Percentiles rank a stretch among this genome's conserved stretches.
These are phyloP conservation scores for Talaromyces verruculosus DNA, from an alignment of 2,329 filamentous ascomycete species.

Conservation along the genomic window DNA sequence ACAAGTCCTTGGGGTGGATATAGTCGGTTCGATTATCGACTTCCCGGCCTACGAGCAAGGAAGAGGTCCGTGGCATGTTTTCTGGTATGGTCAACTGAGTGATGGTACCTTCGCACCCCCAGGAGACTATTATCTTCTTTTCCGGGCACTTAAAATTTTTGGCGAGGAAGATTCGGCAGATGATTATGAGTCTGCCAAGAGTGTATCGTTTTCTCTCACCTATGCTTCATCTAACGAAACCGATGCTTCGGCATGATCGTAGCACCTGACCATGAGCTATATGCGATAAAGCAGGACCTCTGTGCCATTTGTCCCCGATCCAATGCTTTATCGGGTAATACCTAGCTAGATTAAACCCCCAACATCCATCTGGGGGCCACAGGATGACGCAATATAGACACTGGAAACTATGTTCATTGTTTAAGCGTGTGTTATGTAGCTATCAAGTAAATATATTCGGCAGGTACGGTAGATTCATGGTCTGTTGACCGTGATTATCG, in stretches of 20 bases:
- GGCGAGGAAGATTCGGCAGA: slow-evolving; percentile 27
- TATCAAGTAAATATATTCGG: too few species aligned
- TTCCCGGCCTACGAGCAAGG: slow-evolving; percentile 4
- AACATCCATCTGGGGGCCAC: too few species aligned
- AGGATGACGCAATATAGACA: too few species aligned
- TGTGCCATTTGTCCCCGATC: too few species aligned
- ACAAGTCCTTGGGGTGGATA: slow-evolving; percentile 13
- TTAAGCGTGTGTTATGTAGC: too few species aligned
- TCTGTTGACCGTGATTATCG: too few species aligned
- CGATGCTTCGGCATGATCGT: neutral
- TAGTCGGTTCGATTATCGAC: slow-evolving; percentile 9
- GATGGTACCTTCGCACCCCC: slow-evolving; percentile 30
- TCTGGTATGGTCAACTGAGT: slow-evolving; percentile 27
- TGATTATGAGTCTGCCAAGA: slow-evolving; percentile 30
- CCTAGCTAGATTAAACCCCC: too few species aligned
- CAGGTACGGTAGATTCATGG: too few species aligned
- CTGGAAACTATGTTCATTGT: too few species aligned
- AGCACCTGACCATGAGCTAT: neutral
- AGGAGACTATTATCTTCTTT: slow-evolving; percentile 31
- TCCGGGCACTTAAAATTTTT: slow-evolving; percentile 32
- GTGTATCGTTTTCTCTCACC: slow-evolving; percentile 26
- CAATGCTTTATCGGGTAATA: too few species aligned
- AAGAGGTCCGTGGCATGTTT: slow-evolving; percentile 8
- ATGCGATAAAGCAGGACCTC: too few species aligned
- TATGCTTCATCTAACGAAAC: slow-evolving; percentile 9